These are phyloP conservation scores for Trypanosoma cruzi DNA, from an alignment of 208 protist genomes.

Conservation along the genomic window DNA sequence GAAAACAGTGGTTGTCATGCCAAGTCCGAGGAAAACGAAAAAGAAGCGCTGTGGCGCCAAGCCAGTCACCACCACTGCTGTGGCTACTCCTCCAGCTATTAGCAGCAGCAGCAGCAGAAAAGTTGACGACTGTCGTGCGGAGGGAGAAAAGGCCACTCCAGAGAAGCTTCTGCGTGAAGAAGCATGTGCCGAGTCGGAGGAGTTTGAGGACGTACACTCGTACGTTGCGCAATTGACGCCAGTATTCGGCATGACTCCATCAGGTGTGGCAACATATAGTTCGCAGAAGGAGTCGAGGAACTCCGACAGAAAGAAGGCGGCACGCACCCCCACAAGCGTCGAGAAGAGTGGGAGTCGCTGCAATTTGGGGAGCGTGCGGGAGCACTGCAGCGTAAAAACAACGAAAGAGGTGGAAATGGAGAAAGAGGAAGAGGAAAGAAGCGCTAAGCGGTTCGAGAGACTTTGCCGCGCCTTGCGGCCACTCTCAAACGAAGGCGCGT, in stretches of 20 bases:
- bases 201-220: constrained; percentile 10
- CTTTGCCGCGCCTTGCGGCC: constrained; percentile 11
- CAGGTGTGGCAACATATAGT: not conserved
- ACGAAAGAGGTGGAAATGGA: not conserved
- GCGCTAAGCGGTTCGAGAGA: constrained; percentile 18
- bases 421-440: not conserved
- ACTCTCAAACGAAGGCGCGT: not conserved
- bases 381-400: not conserved
- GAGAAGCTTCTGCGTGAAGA: not conserved
- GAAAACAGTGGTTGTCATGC: constrained; percentile 11
- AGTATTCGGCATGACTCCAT: not conserved
- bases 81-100: not conserved
- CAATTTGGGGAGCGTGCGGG: not conserved
- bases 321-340: not conserved
- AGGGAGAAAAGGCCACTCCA: not conserved
- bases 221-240: not conserved
- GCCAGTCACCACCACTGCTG: not conserved
- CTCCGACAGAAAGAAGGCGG: not conserved
- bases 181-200: not conserved
- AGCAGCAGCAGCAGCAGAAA: not conserved
- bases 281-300: not conserved
- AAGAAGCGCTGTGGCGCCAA: not conserved
- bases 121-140: not conserved
- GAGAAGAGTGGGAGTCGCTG: not conserved
- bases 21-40: constrained; percentile 6